Percentiles rank a stretch among this genome's conserved stretches.
Evolutionary conservation across 2,329 filamentous ascomycete species (phyloP).

Genomic region (Calonectria montana): DNA sequence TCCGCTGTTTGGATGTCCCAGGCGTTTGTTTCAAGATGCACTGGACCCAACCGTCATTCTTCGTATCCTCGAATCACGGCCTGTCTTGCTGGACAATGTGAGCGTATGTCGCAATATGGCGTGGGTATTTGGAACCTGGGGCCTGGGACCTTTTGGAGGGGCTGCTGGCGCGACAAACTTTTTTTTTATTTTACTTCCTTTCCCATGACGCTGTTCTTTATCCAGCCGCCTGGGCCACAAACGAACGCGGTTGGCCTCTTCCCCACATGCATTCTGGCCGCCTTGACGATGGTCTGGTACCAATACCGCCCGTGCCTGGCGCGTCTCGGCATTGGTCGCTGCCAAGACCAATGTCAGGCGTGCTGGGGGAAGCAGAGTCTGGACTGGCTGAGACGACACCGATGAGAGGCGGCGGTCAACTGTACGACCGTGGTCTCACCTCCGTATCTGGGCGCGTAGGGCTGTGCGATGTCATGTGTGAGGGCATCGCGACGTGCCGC

Average conservation of each 20-base stretch:
- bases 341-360: background rate
- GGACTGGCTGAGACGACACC: background rate
- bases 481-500: slow-evolving; percentile 30
- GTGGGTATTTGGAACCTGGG: slow-evolving; percentile 28
- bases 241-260: slow-evolving; percentile 38
- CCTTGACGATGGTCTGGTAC: slow-evolving; percentile 1
- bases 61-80: slow-evolving; percentile 35
- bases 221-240: slow-evolving; percentile 31
- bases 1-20: slow-evolving; percentile 40
- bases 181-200: slow-evolving; percentile 8
- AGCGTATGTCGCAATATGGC: slow-evolving; percentile 35
- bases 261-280: slow-evolving; percentile 32
- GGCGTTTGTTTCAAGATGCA: slow-evolving; percentile 45
- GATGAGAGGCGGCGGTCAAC: background rate
- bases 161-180: slow-evolving; percentile 27
- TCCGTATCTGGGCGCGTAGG: background rate
- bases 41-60: slow-evolving; percentile 24
- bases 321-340: background rate
- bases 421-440: background rate
- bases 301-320: background rate
- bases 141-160: slow-evolving; percentile 25
- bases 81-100: slow-evolving; percentile 21
- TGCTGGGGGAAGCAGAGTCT: background rate
- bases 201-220: slow-evolving; percentile 37
- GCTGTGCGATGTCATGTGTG: slow-evolving; percentile 23